phyloP scores from a whole-genome alignment of 352 stramenopile species.

The Globisporangium parvum region DNA sequence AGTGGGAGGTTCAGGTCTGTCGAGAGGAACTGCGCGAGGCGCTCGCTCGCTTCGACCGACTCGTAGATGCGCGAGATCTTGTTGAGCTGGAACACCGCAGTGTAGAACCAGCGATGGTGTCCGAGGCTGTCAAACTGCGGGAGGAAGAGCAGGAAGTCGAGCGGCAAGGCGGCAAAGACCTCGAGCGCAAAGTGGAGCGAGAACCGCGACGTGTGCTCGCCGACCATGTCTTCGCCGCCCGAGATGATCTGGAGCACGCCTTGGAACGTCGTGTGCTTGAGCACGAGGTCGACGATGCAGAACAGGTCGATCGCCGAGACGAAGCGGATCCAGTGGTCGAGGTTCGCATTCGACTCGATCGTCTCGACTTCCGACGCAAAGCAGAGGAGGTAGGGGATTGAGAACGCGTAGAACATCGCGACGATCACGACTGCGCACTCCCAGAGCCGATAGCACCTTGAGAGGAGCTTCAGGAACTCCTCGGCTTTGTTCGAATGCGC shows the following conservation, averaged over 20 bases:
- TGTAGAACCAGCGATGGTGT: conserved; percentile 45
- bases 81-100: conserved; percentile 53
- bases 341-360: not conserved
- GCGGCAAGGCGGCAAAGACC: conserved; percentile 27
- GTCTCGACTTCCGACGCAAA: conserved; percentile 40
- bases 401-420: conserved; percentile 49
- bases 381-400: conserved; percentile 52
- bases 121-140: conserved; percentile 20
- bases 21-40: conserved; percentile 42
- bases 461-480: conserved; percentile 47
- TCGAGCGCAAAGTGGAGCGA: conserved; percentile 22
- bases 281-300: conserved; percentile 42
- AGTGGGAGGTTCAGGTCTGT: conserved; percentile 49
- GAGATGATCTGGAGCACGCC: conserved; percentile 30
- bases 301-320: conserved; percentile 38
- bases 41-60: conserved; percentile 41
- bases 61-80: conserved; percentile 49
- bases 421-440: conserved; percentile 43
- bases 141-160: conserved; percentile 49
- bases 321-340: conserved; percentile 30
- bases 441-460: conserved; percentile 48
- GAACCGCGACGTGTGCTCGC: conserved; percentile 5
- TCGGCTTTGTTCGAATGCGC: conserved; percentile 20
- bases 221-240: not conserved
- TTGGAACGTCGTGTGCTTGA: conserved; percentile 53